Percentiles rank a stretch among this genome's conserved stretches.
Evolutionary conservation across 2,329 filamentous ascomycete species (phyloP).

Genomic region (Aspergillus fructus): DNA sequence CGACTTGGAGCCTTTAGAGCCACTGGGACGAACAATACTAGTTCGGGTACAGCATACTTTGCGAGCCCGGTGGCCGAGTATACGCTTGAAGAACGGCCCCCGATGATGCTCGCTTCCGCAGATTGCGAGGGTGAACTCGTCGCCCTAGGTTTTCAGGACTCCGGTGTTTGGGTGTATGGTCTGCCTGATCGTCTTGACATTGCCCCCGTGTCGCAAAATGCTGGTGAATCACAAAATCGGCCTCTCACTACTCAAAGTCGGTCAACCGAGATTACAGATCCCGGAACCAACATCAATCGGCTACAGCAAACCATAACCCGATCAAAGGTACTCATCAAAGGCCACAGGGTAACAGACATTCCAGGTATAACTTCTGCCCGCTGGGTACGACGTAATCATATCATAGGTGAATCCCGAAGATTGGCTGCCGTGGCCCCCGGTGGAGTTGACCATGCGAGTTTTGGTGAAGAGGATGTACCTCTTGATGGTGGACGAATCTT

Average conservation of each 20-base stretch:
- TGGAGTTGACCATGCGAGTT: conserved; percentile 58
- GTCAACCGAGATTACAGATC: neutral
- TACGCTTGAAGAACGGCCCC: conserved; percentile 59
- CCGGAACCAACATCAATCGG: conserved; percentile 26
- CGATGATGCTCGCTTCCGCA: conserved; percentile 67
- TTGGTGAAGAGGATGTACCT: conserved; percentile 72
- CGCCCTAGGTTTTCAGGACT: conserved; percentile 69
- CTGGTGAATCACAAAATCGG: neutral
- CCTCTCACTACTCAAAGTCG: conserved; percentile 7
- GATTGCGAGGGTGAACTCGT: conserved; percentile 71
- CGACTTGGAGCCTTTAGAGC: conserved; percentile 76
- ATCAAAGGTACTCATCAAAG: conserved; percentile 69
- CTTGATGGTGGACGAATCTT: conserved; percentile 75
- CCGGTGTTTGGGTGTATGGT: conserved; percentile 76
- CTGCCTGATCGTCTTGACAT: conserved; percentile 71
- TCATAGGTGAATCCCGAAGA: conserved; percentile 50
- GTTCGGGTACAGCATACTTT: conserved; percentile 77
- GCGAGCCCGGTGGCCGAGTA: conserved; percentile 59
- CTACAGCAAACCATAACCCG: conserved; percentile 36
- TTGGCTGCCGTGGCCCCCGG: conserved; percentile 73
- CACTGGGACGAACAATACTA: conserved; percentile 70
- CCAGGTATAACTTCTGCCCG: conserved; percentile 67
- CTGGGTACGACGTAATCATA: conserved; percentile 64
- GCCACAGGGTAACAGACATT: conserved; percentile 64
- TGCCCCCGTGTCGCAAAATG: conserved; percentile 32